These are phyloP conservation scores for Saccharomyces hybrid DNA, from an alignment of 1,139 yeast genomes.

Conservation along the genomic window DNA sequence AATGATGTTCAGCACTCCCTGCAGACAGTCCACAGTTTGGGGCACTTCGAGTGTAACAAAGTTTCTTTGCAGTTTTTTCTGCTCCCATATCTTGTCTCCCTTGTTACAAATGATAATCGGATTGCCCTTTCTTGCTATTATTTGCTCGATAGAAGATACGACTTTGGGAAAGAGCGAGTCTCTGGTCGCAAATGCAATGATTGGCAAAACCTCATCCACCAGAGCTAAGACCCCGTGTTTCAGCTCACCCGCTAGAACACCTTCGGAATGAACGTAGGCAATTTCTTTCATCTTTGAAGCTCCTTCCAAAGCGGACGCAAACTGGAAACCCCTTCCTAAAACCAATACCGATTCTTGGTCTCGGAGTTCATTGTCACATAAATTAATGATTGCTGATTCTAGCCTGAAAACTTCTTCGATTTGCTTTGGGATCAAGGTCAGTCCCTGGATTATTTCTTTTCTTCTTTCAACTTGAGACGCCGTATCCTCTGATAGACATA, in stretches of 20 bases:
- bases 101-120: slow-evolving; percentile 91
- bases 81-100: slow-evolving; percentile 60
- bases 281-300: slow-evolving; percentile 97
- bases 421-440: slow-evolving; percentile 77
- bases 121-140: slow-evolving; percentile 92
- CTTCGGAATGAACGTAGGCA: slow-evolving; percentile 98
- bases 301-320: slow-evolving; percentile 95
- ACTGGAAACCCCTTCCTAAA: slow-evolving; percentile 95
- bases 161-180: slow-evolving; percentile 95
- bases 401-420: slow-evolving; percentile 68
- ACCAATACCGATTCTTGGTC: slow-evolving; percentile 80
- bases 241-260: slow-evolving; percentile 96
- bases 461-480: slow-evolving; percentile 71
- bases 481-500: slow-evolving; percentile 85
- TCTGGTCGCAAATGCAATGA: slow-evolving; percentile 93
- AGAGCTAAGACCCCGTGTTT: slow-evolving; percentile 97
- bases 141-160: slow-evolving; percentile 92
- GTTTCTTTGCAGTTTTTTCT: slow-evolving; percentile 36
- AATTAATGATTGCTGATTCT: slow-evolving; percentile 63
- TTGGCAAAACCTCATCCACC: slow-evolving; percentile 88
- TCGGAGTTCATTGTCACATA: slow-evolving; percentile 66
- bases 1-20: slow-evolving; percentile 88
- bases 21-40: slow-evolving; percentile 91
- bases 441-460: slow-evolving; percentile 76
- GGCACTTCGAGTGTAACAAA: slow-evolving; percentile 81